Base-by-base conservation (phyloP, 2,329 filamentous ascomycete species). In the Allantophomopsis lycopodina region DNA sequence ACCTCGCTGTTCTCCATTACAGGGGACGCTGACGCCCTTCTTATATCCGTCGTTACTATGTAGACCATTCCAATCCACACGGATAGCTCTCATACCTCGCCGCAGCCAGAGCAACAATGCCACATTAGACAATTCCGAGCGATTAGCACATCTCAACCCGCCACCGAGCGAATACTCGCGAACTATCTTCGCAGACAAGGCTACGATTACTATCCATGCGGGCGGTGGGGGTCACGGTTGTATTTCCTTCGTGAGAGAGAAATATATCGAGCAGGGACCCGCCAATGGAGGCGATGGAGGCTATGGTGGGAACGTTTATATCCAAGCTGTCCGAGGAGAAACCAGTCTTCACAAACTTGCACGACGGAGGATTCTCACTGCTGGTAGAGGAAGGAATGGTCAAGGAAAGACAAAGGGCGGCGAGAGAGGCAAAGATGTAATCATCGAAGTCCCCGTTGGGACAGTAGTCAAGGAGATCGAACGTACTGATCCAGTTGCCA, bases 281-380 rank as follows among this genome's bases (percentile, higher is more conserved):
- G 76, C 91, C 8, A 96, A 98, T 58, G 91, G 91, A 37, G 91
- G 91, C 43, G 87, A 98, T 55, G 91, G 91, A 33, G 91, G 91
- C 4, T 82, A 77, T 41, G 91, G 91, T 45, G 91, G 91, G 32
- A 93, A 83, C 51, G 69, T 98, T 48, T 96, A 94, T 58, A 93
- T 98, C 42, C 89, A 96, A 61, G 88, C 91, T 7, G 77, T 94
- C 2, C 78, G 83, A 40, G 86, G 87, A 43, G 83, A 96, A 60
- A 96, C 87, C 0, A 94, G 86, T 39, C 63, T 98, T 44, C 88
- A 96, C 62, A 96, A 95, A 62, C 68, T 98, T 8, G 81, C 85
- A 1, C 71, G 89, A 32, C 69, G 80, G 48, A 77, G 84, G 2
- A 73, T 86, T 40, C 60, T 89, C 38, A 79, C 82, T 42, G 85